These are phyloP conservation scores for Arabis hirsuta DNA, from an alignment of 345 rosid species.

Conservation along the genomic window DNA sequence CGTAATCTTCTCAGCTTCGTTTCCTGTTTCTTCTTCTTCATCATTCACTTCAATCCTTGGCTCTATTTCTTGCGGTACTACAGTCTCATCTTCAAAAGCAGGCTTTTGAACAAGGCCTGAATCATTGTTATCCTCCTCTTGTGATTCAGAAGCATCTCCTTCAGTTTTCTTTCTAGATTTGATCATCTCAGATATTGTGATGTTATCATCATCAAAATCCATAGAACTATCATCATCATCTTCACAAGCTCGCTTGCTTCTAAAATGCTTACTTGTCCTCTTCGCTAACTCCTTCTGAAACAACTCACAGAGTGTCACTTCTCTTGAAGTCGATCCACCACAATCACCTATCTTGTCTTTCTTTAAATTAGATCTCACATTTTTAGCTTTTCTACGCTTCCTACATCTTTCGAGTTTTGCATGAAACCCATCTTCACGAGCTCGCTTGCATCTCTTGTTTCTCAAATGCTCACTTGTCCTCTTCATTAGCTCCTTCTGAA, in stretches of 20 bases:
- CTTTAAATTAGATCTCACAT: no score
- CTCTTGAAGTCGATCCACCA: no score
- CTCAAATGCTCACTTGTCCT: not conserved
- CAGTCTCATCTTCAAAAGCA: not conserved
- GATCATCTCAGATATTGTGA: not conserved
- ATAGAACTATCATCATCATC: not conserved
- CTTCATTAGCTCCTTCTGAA: not conserved
- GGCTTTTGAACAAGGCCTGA: not conserved
- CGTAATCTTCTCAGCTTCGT: not conserved
- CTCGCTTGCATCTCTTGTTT: not conserved
- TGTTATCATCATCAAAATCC: not conserved
- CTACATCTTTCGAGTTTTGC: no score
- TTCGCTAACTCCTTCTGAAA: not conserved
- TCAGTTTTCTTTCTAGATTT: not conserved
- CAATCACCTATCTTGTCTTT: no score
- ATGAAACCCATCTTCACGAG: not conserved
- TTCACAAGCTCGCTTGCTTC: not conserved
- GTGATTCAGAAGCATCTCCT: not conserved
- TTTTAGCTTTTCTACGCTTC: no score
- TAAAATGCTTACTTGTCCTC: not conserved
- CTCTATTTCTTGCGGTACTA: not conserved
- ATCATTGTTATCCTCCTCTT: constrained; percentile 19
- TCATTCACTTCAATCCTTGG: not conserved
- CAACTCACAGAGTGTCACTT: not conserved
- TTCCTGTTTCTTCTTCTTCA: not conserved